Evolutionary conservation across 768 basidiomycete genomes (phyloP).

Genomic region (Candolleomyces eurysporus): DNA sequence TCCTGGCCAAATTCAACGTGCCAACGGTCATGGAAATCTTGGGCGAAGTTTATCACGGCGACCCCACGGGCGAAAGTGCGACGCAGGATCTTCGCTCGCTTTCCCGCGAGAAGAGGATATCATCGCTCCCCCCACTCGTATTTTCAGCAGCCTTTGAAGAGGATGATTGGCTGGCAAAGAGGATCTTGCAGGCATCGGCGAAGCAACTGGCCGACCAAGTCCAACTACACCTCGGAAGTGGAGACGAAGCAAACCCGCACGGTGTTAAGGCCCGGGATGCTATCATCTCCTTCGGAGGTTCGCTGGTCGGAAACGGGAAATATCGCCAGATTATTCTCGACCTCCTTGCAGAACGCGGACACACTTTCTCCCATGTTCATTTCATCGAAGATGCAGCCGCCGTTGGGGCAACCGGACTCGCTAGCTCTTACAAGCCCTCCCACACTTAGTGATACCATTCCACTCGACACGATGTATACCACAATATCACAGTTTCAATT

Average conservation of each 20-base stretch:
- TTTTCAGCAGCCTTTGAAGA: constrained; percentile 75
- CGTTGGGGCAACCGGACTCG: constrained; percentile 60
- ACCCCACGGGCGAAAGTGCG: constrained; percentile 31
- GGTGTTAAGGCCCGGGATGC: constrained; percentile 51
- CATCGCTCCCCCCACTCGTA: constrained; percentile 72
- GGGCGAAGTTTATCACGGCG: constrained; percentile 60
- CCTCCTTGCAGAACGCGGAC: constrained; percentile 53
- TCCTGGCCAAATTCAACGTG: constrained; percentile 59
- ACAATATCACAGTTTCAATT: too few species aligned
- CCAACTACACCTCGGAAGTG: constrained; percentile 47
- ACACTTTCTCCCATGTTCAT: constrained; percentile 62
- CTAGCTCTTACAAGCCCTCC: constrained; percentile 20
- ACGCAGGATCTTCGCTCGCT: constrained; percentile 26
- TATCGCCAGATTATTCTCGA: constrained; percentile 60
- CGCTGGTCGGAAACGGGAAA: constrained; percentile 58
- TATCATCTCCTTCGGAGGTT: constrained; percentile 79
- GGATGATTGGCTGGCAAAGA: constrained; percentile 60
- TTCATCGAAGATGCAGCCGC: constrained; percentile 70
- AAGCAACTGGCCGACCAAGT: constrained; percentile 58
- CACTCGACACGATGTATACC: too few species aligned
- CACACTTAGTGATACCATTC: too few species aligned
- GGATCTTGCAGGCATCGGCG: constrained; percentile 53
- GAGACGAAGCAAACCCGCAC: constrained; percentile 23
- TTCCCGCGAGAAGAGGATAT: constrained; percentile 70
- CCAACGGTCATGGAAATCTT: constrained; percentile 61